A percentile compares a stretch with the other conserved stretches of the same genome.
Evolutionary conservation across 108 stramenopile genomes (phyloP).

Genomic region (Cylindrotheca fusiformis): DNA sequence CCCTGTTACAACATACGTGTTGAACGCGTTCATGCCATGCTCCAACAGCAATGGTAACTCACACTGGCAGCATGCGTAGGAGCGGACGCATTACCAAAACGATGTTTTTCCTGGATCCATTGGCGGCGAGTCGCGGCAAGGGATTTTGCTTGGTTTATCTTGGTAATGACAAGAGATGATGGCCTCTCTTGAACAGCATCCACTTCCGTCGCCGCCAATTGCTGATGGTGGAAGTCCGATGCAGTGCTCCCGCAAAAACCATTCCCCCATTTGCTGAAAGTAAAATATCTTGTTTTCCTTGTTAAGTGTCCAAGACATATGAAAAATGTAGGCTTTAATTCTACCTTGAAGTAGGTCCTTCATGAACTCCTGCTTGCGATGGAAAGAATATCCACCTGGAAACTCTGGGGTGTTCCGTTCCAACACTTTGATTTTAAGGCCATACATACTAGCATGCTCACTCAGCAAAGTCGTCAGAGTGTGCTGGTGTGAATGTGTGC

Average conservation of each 20-base stretch:
- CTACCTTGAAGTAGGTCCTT: constrained; percentile 5
- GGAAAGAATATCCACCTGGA: constrained; percentile 53
- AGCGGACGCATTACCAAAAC: constrained; percentile 64
- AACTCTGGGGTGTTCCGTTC: constrained; percentile 55
- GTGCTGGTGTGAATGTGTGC: constrained; percentile 61
- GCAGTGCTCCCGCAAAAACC: constrained; percentile 52
- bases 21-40: constrained; percentile 42
- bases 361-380: constrained; percentile 29
- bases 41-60: background rate
- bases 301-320: constrained; percentile 75
- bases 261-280: constrained; percentile 70
- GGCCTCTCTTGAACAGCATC: constrained; percentile 50
- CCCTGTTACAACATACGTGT: constrained; percentile 80
- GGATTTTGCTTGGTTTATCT: constrained; percentile 69
- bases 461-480: constrained; percentile 45
- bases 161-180: constrained; percentile 48
- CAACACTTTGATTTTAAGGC: constrained; percentile 63
- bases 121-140: constrained; percentile 58
- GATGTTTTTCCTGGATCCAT: constrained; percentile 48
- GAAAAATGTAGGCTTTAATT: constrained; percentile 39
- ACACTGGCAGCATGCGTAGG: too few relatives aligned
- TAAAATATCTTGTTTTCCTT: constrained; percentile 60
- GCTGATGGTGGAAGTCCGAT: background rate
- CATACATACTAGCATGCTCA: constrained; percentile 53
- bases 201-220: constrained; percentile 3